Base-by-base conservation (phyloP, 1,139 yeast species). In the Geotrichum klebahnii region DNA sequence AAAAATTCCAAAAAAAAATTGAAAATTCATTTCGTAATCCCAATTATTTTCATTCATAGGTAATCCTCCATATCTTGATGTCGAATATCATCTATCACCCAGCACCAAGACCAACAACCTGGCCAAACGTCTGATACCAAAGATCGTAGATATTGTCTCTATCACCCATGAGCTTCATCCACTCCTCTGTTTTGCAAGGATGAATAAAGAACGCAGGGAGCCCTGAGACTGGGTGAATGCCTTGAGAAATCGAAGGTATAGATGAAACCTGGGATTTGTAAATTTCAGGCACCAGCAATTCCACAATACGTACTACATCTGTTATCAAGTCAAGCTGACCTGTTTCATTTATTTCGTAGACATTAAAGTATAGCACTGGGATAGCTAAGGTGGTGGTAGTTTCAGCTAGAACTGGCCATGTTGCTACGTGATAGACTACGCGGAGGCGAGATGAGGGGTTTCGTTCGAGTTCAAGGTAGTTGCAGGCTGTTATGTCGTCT, bases 101-200 rank as follows among this genome's bases (percentile, higher is more conserved):
- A 35, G 38, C 34, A 26, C 33, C 33, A 1, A 47, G 42, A 5
- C 52, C 52, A n/a, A 62, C 57, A 6, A 54, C 39, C 20, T 51
- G 53, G 12, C 65, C 66, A 54, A 54, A 63, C 14, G 62, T 57
- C 32, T 60, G 59, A 20, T 63, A 52, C 67, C 66, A 63, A 22
- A 31, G 17, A 16, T 23, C 16, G 24, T 44, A 36, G 10, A 23
- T 26, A 31, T 14, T 23, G 17, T 22, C 20, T 5, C 28, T 14
- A 5, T 32, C 33, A 6, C 17, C 20, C 46, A 59, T 36, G 12
- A 37, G 49, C 5, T 38, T 41, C 41, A 61, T 33, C 44, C 54
- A 56, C n/a, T 53, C 56, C n/a, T 48, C 51, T 1, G 74, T 69
- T 24, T 59, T 57, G 55, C 74, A 70, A 8, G 74, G 74, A 50